phyloP scores from a whole-genome alignment of 768 basidiomycete genomes.

The Amanita polypyramis region DNA sequence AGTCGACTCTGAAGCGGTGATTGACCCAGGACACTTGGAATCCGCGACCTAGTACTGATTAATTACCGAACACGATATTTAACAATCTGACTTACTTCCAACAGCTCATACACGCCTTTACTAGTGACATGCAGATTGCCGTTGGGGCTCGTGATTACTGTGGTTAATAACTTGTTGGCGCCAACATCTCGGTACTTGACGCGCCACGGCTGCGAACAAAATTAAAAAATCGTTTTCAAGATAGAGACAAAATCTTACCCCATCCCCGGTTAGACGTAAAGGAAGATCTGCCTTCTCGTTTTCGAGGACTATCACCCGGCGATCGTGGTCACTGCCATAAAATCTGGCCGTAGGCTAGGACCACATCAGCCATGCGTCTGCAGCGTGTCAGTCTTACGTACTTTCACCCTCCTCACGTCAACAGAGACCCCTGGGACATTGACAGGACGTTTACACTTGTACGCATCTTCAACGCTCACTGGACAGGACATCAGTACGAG shows the following conservation, averaged over 20 bases:
- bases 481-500: conserved; percentile 10
- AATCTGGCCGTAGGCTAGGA: conserved; percentile 78
- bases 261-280: conserved; percentile 82
- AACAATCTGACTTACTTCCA: conserved; percentile 32
- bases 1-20: conserved; percentile 46
- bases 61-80: conserved; percentile 2
- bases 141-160: conserved; percentile 50
- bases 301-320: conserved; percentile 58
- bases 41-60: conserved; percentile 57
- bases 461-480: conserved; percentile 82
- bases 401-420: conserved; percentile 75
- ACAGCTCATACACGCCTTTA: conserved; percentile 67
- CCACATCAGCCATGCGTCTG: background rate
- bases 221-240: background rate
- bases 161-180: conserved; percentile 28
- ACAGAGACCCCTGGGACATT: conserved; percentile 72
- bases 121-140: conserved; percentile 62
- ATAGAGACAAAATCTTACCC: conserved; percentile 36
- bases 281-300: conserved; percentile 66
- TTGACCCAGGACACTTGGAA: conserved; percentile 72
- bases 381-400: conserved; percentile 20
- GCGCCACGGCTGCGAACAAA: conserved; percentile 66
- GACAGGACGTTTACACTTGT: conserved; percentile 73
- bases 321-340: conserved; percentile 54
- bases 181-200: conserved; percentile 59